phyloP scores from a whole-genome alignment of 2,329 filamentous ascomycete genomes.

The Colletotrichum musicola region DNA sequence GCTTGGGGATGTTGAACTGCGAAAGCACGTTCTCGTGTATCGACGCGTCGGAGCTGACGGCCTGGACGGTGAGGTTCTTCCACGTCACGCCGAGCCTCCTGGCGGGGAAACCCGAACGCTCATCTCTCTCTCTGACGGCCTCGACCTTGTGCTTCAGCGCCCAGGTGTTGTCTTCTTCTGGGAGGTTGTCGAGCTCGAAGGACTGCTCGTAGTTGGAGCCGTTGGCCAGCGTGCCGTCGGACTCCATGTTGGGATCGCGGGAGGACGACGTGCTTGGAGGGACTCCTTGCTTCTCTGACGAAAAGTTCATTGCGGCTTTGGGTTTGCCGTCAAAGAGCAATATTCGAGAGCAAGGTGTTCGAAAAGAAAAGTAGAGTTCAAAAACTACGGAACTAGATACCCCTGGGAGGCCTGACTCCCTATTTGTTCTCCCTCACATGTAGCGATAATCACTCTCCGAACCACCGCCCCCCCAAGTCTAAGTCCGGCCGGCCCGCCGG shows the following conservation, averaged over 20 bases:
- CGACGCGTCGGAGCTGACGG: slow-evolving; percentile 70
- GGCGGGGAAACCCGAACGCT: slow-evolving; percentile 59
- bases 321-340: not conserved
- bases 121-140: slow-evolving; percentile 56
- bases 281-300: slow-evolving; percentile 13
- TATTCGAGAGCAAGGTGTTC: not conserved
- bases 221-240: slow-evolving; percentile 32
- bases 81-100: slow-evolving; percentile 73
- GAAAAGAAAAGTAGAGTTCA: not conserved
- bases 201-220: slow-evolving; percentile 37
- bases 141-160: slow-evolving; percentile 61
- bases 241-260: slow-evolving; percentile 34
- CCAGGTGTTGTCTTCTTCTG: slow-evolving; percentile 52
- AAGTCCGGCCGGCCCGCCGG: slow-evolving; percentile 7
- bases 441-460: not conserved
- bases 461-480: not conserved
- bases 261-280: slow-evolving; percentile 1
- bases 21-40: slow-evolving; percentile 75
- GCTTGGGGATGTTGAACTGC: slow-evolving; percentile 67
- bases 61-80: slow-evolving; percentile 73
- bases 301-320: slow-evolving; percentile 11
- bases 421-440: slow-evolving; percentile 11
- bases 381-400: not conserved
- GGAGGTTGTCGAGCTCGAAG: slow-evolving; percentile 14
- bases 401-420: not conserved